Evolutionary conservation across 129 eudicot species (phyloP).

Genomic region (Deinandra increscens): DNA sequence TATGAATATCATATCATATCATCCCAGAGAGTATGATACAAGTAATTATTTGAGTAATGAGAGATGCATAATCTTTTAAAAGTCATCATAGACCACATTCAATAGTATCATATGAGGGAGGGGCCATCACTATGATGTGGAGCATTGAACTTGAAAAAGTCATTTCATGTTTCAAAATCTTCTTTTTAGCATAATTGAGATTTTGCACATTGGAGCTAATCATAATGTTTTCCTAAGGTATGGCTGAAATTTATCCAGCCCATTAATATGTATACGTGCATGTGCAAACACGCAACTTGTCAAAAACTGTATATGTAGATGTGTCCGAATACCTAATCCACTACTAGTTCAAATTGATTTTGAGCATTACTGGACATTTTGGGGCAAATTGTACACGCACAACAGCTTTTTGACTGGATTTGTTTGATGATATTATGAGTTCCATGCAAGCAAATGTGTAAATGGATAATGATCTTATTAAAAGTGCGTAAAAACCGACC

Average conservation of each 20-base stretch:
- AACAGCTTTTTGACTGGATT: conserved; percentile 15
- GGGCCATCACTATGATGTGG: conserved; percentile 29
- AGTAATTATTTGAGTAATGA: conserved; percentile 18
- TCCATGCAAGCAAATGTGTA: conserved; percentile 12
- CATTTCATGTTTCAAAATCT: conserved; percentile 10
- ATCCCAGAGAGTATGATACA: conserved; percentile 14
- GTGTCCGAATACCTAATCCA: conserved; percentile 11
- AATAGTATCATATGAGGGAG: conserved; percentile 22
- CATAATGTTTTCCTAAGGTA: conserved; percentile 19
- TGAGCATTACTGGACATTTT: background rate
- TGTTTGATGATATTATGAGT: conserved; percentile 4
- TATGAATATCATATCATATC: conserved; percentile 4
- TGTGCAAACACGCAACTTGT: background rate
- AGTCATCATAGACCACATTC: conserved; percentile 29
- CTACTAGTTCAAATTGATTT: conserved; percentile 11
- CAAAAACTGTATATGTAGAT: background rate
- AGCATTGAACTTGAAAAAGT: conserved; percentile 19
- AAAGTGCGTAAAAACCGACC: background rate
- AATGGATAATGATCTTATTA: background rate
- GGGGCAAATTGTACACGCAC: conserved; percentile 10
- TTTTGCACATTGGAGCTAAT: conserved; percentile 27
- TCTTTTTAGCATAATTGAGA: conserved; percentile 28
- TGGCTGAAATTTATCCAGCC: conserved; percentile 18
- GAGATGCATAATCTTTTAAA: conserved; percentile 10
- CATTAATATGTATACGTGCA: background rate